Evolutionary conservation across 2,329 filamentous ascomycete species (phyloP).

Genomic region (Alternaria dauci): DNA sequence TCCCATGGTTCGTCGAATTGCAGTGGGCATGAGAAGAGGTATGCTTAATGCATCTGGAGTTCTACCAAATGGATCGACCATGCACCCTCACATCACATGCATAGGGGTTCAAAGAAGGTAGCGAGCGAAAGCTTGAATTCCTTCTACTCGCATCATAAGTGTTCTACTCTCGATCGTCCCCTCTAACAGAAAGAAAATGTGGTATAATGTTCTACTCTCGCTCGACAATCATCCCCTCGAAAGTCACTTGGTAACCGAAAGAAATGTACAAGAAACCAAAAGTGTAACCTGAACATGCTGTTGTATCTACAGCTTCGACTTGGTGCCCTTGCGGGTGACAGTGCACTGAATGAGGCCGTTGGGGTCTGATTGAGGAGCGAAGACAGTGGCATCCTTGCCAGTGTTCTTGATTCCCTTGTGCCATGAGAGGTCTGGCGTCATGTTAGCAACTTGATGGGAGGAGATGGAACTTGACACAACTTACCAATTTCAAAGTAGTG

Average conservation of each 20-base stretch:
- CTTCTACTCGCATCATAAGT: background rate
- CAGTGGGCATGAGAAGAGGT: background rate
- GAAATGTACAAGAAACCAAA: constrained; percentile 27
- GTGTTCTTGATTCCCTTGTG: constrained; percentile 96
- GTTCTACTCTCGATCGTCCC: constrained; percentile 29
- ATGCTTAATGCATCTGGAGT: background rate
- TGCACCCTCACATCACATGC: background rate
- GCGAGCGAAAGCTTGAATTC: background rate
- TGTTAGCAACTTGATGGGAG: constrained; percentile 17
- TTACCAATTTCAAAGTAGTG: constrained; percentile 96
- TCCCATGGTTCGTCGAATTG: background rate
- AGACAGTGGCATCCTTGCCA: constrained; percentile 93
- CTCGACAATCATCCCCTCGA: constrained; percentile 20
- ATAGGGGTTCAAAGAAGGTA: background rate
- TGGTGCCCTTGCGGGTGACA: constrained; percentile 68
- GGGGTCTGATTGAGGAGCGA: constrained; percentile 88
- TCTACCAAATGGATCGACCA: background rate
- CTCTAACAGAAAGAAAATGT: constrained; percentile 19
- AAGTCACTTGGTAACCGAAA: constrained; percentile 20
- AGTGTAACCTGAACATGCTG: constrained; percentile 13
- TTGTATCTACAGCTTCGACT: constrained; percentile 54
- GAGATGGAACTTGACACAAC: constrained; percentile 43
- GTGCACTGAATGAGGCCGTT: constrained; percentile 97
- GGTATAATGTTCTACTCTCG: constrained; percentile 44
- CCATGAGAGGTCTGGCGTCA: constrained; percentile 82